phyloP scores from a whole-genome alignment of 441 rosid species.

The Gossypium gossypioides region DNA sequence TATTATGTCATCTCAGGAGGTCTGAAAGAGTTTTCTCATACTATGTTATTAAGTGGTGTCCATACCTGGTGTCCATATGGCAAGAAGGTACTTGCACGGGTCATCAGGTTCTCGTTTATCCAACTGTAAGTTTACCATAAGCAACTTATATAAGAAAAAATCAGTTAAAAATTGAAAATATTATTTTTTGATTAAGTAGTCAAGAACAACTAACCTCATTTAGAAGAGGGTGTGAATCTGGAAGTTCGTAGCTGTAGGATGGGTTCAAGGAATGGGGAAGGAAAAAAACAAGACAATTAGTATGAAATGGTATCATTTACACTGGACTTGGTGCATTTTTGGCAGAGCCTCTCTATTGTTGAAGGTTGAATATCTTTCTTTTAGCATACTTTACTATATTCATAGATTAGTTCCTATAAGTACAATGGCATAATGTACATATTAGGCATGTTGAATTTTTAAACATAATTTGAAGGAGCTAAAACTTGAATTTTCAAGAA shows the following conservation, averaged over 20 bases:
- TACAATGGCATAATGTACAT: neutral
- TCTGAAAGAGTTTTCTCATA: neutral
- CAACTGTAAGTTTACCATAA: slow-evolving; percentile 26
- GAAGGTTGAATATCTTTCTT: neutral
- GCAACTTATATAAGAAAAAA: slow-evolving; percentile 10
- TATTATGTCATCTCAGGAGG: neutral
- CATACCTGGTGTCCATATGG: slow-evolving; percentile 59
- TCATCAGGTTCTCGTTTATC: slow-evolving; percentile 46
- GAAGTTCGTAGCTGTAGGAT: slow-evolving; percentile 35
- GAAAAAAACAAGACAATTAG: slow-evolving; percentile 11
- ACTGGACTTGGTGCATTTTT: slow-evolving; percentile 4
- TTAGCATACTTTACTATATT: neutral
- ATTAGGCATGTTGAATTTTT: neutral
- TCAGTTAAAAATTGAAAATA: slow-evolving; percentile 3
- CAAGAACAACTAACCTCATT: slow-evolving; percentile 33
- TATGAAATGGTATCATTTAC: neutral
- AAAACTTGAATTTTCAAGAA: neutral
- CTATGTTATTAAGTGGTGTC: neutral
- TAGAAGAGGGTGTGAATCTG: slow-evolving; percentile 43
- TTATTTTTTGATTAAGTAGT: neutral
- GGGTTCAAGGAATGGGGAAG: slow-evolving; percentile 7
- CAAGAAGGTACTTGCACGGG: slow-evolving; percentile 45
- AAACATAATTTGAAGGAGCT: neutral
- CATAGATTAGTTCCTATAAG: neutral
- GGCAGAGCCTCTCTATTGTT: neutral